Percentiles rank a stretch among this genome's conserved stretches.
Evolutionary conservation across 2,329 filamentous ascomycete genomes (phyloP).

Genomic region (Cladophialophora yegresii): DNA sequence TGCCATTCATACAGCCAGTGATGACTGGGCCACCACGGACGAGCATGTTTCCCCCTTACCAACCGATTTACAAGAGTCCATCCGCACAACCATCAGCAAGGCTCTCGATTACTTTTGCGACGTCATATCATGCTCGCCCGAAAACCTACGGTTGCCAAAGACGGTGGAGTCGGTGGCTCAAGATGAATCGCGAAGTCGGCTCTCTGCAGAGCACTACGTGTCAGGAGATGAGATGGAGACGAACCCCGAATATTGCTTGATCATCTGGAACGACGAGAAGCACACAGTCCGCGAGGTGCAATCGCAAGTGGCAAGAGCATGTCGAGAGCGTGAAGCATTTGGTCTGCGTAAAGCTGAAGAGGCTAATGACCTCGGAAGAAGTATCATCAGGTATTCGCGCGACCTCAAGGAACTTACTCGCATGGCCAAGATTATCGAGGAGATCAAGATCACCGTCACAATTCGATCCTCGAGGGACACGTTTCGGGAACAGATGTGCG

Average conservation of each 20-base stretch:
- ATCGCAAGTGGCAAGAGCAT: slow-evolving; percentile 87
- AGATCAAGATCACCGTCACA: slow-evolving; percentile 94
- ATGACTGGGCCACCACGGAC: slow-evolving; percentile 57
- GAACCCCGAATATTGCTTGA: slow-evolving; percentile 74
- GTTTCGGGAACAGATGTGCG: slow-evolving; percentile 97
- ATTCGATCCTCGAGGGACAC: slow-evolving; percentile 91
- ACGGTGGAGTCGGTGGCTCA: slow-evolving; percentile 75
- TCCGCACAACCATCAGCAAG: slow-evolving; percentile 81
- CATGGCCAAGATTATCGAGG: slow-evolving; percentile 84
- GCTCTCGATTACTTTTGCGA: slow-evolving; percentile 95
- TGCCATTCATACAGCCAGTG: slow-evolving; percentile 80
- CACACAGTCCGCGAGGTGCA: slow-evolving; percentile 90
- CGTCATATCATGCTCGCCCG: slow-evolving; percentile 95
- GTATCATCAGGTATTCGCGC: slow-evolving; percentile 73
- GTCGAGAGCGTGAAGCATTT: slow-evolving; percentile 68
- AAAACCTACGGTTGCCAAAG: slow-evolving; percentile 86
- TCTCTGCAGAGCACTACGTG: slow-evolving; percentile 73
- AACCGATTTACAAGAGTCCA: slow-evolving; percentile 71
- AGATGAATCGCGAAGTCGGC: slow-evolving; percentile 77
- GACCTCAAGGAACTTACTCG: slow-evolving; percentile 72
- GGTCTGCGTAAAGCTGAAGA: slow-evolving; percentile 78
- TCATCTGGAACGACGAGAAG: slow-evolving; percentile 98
- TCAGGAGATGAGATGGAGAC: slow-evolving; percentile 62
- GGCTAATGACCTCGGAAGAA: slow-evolving; percentile 84
- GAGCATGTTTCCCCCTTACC: slow-evolving; percentile 61